phyloP scores from a whole-genome alignment of 805 yeast species.

The Saccharomyces eubayanus region DNA sequence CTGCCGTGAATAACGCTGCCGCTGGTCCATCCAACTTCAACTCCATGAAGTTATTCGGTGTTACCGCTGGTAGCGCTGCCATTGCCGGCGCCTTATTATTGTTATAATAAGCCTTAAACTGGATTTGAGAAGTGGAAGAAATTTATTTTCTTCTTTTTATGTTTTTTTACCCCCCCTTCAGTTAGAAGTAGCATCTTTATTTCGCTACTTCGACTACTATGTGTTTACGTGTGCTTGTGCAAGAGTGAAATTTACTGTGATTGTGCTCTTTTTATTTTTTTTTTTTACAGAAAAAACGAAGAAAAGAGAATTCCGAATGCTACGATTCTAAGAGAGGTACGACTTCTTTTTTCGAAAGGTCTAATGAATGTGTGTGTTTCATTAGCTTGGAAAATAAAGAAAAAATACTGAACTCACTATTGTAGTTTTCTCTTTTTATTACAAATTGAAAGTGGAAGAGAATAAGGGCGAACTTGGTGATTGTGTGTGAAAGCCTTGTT shows the following conservation, averaged over 20 bases:
- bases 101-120: constrained; percentile 24
- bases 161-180: neutral
- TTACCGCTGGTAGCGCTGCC: constrained; percentile 38
- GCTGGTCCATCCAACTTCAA: constrained; percentile 16
- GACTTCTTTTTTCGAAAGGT: neutral
- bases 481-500: neutral
- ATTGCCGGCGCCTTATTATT: constrained; percentile 45
- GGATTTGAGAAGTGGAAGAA: constrained; percentile 1
- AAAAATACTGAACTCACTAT: neutral
- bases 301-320: neutral
- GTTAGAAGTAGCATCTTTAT: constrained; percentile 1
- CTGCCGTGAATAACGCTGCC: constrained; percentile 10
- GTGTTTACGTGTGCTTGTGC: constrained; percentile 1
- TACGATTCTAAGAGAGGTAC: neutral
- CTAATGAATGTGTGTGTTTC: neutral
- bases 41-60: constrained; percentile 23
- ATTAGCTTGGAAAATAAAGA: neutral
- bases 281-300: constrained; percentile 1
- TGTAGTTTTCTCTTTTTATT: neutral
- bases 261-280: neutral
- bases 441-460: neutral
- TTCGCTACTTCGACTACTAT: constrained; percentile 1
- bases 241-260: neutral
- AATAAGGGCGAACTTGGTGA: neutral
- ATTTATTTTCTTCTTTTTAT: neutral